Evolutionary conservation across 2,329 filamentous ascomycete genomes (phyloP), one percentile per base, ranked within the genome.

Genomic region (Penicillium vulpinum): DNA sequence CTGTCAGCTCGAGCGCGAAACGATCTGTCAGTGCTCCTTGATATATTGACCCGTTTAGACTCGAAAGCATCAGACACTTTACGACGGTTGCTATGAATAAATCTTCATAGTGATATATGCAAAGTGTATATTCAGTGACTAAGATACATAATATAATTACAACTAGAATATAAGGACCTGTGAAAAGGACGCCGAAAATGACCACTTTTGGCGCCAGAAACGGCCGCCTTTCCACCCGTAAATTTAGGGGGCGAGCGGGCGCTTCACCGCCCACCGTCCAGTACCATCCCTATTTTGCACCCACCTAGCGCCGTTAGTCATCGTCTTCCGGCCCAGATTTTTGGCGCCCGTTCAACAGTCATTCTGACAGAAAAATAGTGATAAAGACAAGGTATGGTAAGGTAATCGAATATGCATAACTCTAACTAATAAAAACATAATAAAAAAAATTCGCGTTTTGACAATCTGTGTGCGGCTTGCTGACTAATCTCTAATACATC

Each of bases 11-110:
- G 77, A 16, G 77, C 77, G 4, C 68, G 73, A 0, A 62, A 67
- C 16, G 76, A 79, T 24, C 77, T 79, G 45, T 61, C 65, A 1
- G 69, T 78, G 1, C 64, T 79, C 2, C 66, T 79, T 0, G 76
- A 79, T 53, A 65, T 79, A 7, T 61, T 79, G 29, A 73, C 77
- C 3, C 64, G 74, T 15, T 61, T 79, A 5, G 75, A 79, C 41
- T 78, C 76, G 0, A 78, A 76, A 47, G 76, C 77, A 3, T 79
- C 77, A 0, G 75, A 78, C 64, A 72, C 75, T 1, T 60, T 79
- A 4, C 68, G 60, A 9, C 48, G 58, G 10, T 52, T 54, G 16
- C 16, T 59, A 26, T 62, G 35, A 58, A 40, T 21, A 29, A 26
- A 26, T 1, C 22, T 41, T 26, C 22, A 41, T 26, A 8, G n/a